A percentile compares a stretch with the other conserved stretches of the same genome.
These are phyloP conservation scores for Trichoderma erinaceum DNA, from an alignment of 495 filamentous ascomycete species.

Conservation along the genomic window DNA sequence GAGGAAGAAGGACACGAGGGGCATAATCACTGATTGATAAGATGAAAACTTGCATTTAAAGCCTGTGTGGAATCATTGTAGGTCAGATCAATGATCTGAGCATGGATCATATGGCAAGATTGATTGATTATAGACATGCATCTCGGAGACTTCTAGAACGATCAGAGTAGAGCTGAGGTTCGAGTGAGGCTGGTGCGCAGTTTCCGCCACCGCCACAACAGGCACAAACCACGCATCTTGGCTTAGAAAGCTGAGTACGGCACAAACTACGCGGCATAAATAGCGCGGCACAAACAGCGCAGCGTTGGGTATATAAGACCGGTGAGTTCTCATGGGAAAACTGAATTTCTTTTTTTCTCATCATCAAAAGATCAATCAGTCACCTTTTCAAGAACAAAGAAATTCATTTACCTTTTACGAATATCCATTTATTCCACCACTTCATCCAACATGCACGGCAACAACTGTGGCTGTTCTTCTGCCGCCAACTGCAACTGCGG, in stretches of 20 bases:
- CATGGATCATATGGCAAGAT: neutral
- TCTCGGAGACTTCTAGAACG: neutral
- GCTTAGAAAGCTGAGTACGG: neutral
- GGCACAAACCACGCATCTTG: constrained; percentile 4
- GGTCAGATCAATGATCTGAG: neutral
- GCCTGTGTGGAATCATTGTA: neutral
- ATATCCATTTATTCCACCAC: neutral
- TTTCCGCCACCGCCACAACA: neutral
- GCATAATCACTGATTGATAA: constrained; percentile 15
- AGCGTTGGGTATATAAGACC: constrained; percentile 1
- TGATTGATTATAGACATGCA: neutral
- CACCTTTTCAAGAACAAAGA: neutral
- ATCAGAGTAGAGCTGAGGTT: neutral
- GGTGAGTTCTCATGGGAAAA: neutral
- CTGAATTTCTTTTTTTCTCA: neutral
- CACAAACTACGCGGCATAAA: neutral
- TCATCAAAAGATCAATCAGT: neutral
- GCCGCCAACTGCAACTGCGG: constrained; percentile 9
- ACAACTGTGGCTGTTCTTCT: constrained; percentile 11
- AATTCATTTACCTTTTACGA: neutral
- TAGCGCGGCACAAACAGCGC: neutral
- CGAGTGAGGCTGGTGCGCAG: neutral
- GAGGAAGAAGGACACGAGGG: constrained; percentile 35
- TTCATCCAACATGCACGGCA: neutral
- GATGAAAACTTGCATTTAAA: neutral